phyloP scores from a whole-genome alignment of 2,329 filamentous ascomycete species.

The Aspergillus sp. region DNA sequence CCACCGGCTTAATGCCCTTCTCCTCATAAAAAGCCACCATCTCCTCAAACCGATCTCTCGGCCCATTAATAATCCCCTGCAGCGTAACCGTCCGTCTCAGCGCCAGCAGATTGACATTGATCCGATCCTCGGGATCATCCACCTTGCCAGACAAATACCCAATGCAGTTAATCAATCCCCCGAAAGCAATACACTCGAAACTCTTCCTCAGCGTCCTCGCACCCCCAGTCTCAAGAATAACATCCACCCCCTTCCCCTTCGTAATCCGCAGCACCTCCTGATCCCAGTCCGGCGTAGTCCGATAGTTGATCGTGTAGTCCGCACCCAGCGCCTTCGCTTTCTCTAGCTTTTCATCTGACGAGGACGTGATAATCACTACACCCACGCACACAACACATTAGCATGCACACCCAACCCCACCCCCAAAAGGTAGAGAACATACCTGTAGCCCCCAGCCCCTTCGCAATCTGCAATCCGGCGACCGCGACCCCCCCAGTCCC shows the following conservation, averaged over 20 bases:
- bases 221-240: conserved; percentile 56
- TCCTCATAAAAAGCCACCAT: conserved; percentile 39
- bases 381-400: conserved; percentile 21
- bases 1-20: conserved; percentile 43
- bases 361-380: conserved; percentile 54
- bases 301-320: conserved; percentile 54
- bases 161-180: conserved; percentile 51
- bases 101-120: conserved; percentile 62
- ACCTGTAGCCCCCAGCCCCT: conserved; percentile 50
- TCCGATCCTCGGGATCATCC: conserved; percentile 56
- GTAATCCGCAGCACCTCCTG: conserved; percentile 50
- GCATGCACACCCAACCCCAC: conserved; percentile 12
- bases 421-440: background rate
- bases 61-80: conserved; percentile 65
- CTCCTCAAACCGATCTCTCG: conserved; percentile 54
- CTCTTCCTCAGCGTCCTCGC: conserved; percentile 54
- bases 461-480: conserved; percentile 50
- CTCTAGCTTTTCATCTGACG: conserved; percentile 53
- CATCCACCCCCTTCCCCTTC: conserved; percentile 50
- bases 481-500: conserved; percentile 54
- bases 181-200: conserved; percentile 47
- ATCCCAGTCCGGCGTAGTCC: conserved; percentile 48
- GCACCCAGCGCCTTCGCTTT: conserved; percentile 54
- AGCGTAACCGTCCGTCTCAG: conserved; percentile 55
- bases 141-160: conserved; percentile 57